Evolutionary conservation across 1,139 yeast genomes (phyloP).

Genomic region (Nadsonia starkeyi-henricii): DNA sequence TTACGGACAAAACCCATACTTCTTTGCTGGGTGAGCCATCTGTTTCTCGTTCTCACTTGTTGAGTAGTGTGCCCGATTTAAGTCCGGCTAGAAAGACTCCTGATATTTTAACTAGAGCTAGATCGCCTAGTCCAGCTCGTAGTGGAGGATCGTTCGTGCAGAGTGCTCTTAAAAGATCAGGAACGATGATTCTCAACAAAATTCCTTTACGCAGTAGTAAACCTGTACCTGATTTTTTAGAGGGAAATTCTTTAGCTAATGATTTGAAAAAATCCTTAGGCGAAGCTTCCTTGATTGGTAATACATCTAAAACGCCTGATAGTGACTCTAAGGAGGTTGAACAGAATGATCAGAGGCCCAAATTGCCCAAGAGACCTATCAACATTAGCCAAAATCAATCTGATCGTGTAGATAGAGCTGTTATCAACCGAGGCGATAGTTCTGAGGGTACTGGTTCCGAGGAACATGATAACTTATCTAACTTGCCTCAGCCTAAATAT

Average conservation of each 20-base stretch:
- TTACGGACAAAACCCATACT: neutral
- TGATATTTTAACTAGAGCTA: slow-evolving; percentile 8
- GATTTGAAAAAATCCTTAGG: neutral
- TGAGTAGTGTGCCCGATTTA: neutral
- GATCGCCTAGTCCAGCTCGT: slow-evolving; percentile 13
- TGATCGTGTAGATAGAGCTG: neutral
- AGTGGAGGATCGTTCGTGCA: slow-evolving; percentile 20
- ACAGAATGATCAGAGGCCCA: neutral
- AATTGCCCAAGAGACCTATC: slow-evolving; percentile 1
- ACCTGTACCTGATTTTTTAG: neutral
- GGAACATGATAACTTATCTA: neutral
- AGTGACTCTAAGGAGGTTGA: slow-evolving; percentile 2
- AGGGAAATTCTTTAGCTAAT: neutral
- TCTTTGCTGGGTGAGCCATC: neutral
- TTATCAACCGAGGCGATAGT: neutral
- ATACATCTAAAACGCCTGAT: neutral
- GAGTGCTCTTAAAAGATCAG: slow-evolving; percentile 14
- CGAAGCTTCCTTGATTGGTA: neutral
- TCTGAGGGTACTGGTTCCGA: neutral
- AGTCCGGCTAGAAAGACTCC: slow-evolving; percentile 8
- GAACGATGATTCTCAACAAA: neutral
- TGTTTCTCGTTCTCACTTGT: neutral
- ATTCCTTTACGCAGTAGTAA: neutral
- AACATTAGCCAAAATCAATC: neutral
- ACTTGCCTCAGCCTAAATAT: neutral